Evolutionary conservation across 306 rosid species (phyloP), one percentile per base, ranked within the genome.

Genomic region (Quillaja saponaria): DNA sequence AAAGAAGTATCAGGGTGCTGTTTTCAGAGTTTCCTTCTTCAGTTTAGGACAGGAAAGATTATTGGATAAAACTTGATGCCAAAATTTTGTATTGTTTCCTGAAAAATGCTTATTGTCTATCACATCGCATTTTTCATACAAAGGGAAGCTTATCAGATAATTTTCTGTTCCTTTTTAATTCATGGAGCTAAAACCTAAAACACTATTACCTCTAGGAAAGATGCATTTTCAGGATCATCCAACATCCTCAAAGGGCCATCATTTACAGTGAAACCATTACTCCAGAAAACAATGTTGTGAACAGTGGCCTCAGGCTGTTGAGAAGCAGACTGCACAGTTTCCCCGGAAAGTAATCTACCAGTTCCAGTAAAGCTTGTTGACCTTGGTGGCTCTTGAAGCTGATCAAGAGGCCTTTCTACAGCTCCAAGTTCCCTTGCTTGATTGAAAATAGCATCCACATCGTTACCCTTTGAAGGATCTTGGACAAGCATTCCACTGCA

Each of bases 401-500:
- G 82, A 78, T 82, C 87, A 60, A 86, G 58, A 20, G 95, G 88
- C 77, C 90, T 86, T 77, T 84, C 96, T 34, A 87, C 82, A 15
- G 96, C 98, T 67, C 96, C 96, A 44, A 86, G 78, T 74, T 88
- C 86, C 83, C 88, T 86, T 19, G 94, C 96, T 68, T 86, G 94
- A 67, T 86, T 82, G 64, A 92, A 89, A 64, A 88, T 87, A 20
- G 87, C 87, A 70, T 89, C 95, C 65, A 92, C 99, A 48, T 83
- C 88, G 63, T 89, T 87, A 42, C 78, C 89, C 81, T 92, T 92
- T 1, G 91, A 41, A 59, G 99, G 96, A 82, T 92, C 99, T 80
- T 92, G 99, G 59, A 89, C 96, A 60, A 92, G 96, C 99, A 92
- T 92, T 71, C 99, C 99, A 77, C 99, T 92, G 86, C 70, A 68